Percentiles rank a stretch among this genome's conserved stretches.
Conservation (phyloP, 208 protist genomes). For the Leishmania guyanensis region DNA sequence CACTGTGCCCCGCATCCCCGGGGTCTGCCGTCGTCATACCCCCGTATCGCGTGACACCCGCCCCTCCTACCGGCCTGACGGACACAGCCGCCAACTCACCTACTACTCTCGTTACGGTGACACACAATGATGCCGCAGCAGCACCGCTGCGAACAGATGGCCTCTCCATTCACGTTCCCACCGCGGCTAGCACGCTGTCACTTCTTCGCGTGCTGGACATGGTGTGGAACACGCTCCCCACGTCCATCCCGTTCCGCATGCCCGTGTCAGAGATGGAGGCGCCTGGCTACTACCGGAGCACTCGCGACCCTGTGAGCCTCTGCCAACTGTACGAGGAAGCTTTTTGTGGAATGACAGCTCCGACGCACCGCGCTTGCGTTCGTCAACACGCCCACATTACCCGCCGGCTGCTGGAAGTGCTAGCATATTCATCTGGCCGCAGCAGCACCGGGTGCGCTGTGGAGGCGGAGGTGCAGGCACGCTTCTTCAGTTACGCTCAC, state of each 20-base stretch:
- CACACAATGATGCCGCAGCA: background rate
- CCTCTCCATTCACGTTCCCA: conserved; percentile 20
- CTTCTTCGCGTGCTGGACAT: conserved; percentile 60
- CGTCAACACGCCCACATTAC: background rate
- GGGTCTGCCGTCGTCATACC: background rate
- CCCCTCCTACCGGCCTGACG: background rate
- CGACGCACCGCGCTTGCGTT: conserved; percentile 7
- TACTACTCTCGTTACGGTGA: conserved; percentile 1
- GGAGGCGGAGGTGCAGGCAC: background rate
- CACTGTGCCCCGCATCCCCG: background rate
- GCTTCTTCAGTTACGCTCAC: conserved; percentile 37
- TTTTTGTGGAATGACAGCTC: conserved; percentile 27
- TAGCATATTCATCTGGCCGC: background rate
- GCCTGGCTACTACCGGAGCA: conserved; percentile 62
- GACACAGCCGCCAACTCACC: background rate
- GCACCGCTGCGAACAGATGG: background rate
- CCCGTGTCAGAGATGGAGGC: conserved; percentile 78
- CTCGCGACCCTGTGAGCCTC: conserved; percentile 58
- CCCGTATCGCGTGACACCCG: background rate
- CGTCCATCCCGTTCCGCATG: conserved; percentile 48
- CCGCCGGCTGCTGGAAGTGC: conserved; percentile 1
- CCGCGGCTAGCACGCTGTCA: conserved; percentile 26
- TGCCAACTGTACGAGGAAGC: conserved; percentile 62
- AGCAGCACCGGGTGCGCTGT: background rate
- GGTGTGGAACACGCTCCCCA: conserved; percentile 40